Base-by-base conservation (phyloP, 805 yeast species). In the Nakazawaea molendinolei region DNA sequence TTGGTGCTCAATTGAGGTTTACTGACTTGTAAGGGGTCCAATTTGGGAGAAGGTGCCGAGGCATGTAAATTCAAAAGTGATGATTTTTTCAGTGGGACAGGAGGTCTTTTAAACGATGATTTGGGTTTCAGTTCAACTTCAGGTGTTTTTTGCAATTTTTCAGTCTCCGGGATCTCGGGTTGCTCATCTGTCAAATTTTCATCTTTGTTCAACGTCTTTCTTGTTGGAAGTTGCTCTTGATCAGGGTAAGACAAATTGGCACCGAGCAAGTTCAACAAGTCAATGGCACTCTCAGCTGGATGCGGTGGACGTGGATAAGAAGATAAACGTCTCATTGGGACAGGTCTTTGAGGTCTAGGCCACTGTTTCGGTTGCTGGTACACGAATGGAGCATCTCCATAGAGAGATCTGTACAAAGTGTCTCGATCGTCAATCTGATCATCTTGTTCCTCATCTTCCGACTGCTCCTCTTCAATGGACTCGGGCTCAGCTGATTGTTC, bases 11-110 rank as follows among this genome's bases (percentile, higher is more conserved):
- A 43, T 42, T 65, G 67, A 6, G 72, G 73, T 33, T 65, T 64
- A 5, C 73, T 67, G 3, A 67, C 62, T 45, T 67, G 67, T 19
- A 68, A 44, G 7, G 70, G 65, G 34, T 61, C 68, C 26, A 63
- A 55, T 8, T 51, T 41, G 6, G 63, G 60, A 0, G 60, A 47
- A 23, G 58, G 55, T 3, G 55, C 55, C 13, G 44, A 42, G 7
- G 49, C 33, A 36, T 54, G 59, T 16, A 52, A 40, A 13, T 43
- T 44, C 24, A 41, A 32, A n/a, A n/a, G n/a, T 10, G 36, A 13
- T 8, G 46, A 38, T 23, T 23, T 30, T 28, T 27, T 38, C 7
- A 13, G 14, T 7, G 14, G 12, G 8, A 27, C 10, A 6, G 19
- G 17, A 8, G 22, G 23, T 17, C 15, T 8, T 15, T 18, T 28